Conservation (phyloP, 805 yeast genomes). For the Hanseniaspora valbyensis region DNA sequence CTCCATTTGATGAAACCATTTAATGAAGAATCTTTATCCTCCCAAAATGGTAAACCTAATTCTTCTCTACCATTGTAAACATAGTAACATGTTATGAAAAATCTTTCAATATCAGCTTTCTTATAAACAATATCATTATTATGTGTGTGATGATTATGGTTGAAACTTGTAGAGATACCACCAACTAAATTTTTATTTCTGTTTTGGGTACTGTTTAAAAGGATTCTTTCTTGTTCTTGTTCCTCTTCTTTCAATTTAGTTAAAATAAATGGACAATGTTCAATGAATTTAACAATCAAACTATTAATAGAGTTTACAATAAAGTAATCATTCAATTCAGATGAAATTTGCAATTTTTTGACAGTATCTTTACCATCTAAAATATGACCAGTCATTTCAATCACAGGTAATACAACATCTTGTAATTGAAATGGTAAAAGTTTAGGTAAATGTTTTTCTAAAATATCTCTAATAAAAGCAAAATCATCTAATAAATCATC, state of each 20-base stretch:
- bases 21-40: constrained; percentile 50
- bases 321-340: constrained; percentile 22
- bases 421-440: constrained; percentile 41
- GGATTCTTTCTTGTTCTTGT: constrained; percentile 64
- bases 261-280: constrained; percentile 53
- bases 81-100: constrained; percentile 63
- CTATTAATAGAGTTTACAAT: constrained; percentile 37
- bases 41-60: constrained; percentile 55
- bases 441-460: constrained; percentile 57
- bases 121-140: constrained; percentile 46
- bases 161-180: constrained; percentile 26
- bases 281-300: constrained; percentile 46
- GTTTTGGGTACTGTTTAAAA: constrained; percentile 40
- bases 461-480: constrained; percentile 50
- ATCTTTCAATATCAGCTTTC: constrained; percentile 77
- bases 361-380: background rate
- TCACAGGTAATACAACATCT: constrained; percentile 35
- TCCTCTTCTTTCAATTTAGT: constrained; percentile 61
- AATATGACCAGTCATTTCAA: constrained; percentile 7
- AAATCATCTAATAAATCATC: constrained; percentile 33
- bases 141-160: background rate
- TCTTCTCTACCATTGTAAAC: constrained; percentile 54
- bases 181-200: constrained; percentile 28
- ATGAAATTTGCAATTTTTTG: constrained; percentile 20
- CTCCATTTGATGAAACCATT: constrained; percentile 87